Evolutionary conservation across 495 filamentous ascomycete species (phyloP), one percentile per base, ranked within the genome.

Genomic region (Penicillium riverlandense): DNA sequence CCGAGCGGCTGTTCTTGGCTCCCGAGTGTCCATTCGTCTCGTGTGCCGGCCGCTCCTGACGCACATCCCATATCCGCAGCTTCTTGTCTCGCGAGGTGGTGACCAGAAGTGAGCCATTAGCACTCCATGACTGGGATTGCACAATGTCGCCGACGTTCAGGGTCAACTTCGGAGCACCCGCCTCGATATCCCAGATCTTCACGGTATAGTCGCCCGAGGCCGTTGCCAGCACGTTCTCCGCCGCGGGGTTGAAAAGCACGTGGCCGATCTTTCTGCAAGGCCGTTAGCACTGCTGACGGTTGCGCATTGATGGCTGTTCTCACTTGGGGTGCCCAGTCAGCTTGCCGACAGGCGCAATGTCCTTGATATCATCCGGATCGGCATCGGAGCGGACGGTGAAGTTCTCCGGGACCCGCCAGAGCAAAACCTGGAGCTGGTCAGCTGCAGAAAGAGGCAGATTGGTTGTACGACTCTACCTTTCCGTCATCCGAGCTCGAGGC

Each of bases 51-150:
- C 78, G 83, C 69, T 97, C 84, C 67, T 96, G 90, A 59, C 92
- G 82, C 15, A 89, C 86, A 74, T 98, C 92, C 92, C 92, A 97
- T 48, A 97, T 80, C 27, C 94, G 81, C 43, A 98, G 76, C 74
- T 95, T 97, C 80, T 98, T 98, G 77, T 97, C 94, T 38, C 94
- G 82, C 28, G 88, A 96, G 11, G 92, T 97, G 1, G 92, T 98
- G 35, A 86, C 90, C 44, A 98, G 69, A 56, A 95, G 72, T 29
- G 85, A 82, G 37, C 92, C 92, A 52, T 90, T 88, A 53, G 88
- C 88, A 63, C 84, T 96, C 92, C 92, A 98, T 14, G 90, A 95
- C 55, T 96, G 75, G 38, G 86, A 92, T 65, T 97, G 92, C 12
- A 97, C 86, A 50, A 96, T 88, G 47, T 97, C 92, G 32, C 75